Evolutionary conservation across 1,284 basidiomycete genomes (phyloP), one percentile per base, ranked within the genome.

Genomic region (Entoloma clypeatum): DNA sequence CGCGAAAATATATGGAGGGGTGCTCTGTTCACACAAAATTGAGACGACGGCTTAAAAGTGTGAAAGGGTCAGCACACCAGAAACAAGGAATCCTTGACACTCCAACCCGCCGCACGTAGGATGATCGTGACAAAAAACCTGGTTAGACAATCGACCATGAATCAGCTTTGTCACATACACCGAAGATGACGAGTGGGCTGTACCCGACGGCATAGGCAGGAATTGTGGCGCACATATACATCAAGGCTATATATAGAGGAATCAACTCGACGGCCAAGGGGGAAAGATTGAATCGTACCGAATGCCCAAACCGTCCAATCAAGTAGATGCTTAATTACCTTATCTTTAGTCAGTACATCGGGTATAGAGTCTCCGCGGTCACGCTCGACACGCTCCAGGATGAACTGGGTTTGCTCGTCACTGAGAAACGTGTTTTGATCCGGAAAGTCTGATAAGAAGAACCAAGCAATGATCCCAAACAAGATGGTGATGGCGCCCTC

Each of bases 261-360:
- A 16, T 48, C 16, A 50, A 28, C 25, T 31, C 10, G 23, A 16
- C 40, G 13, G 39, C 35, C 37, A 11, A 47, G 39, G 26, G 22
- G 37, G 30, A 21, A 14, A 27, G 26, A 18, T 23, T 31, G 1
- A 39, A 11, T 38, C 55, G 43, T 48, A 67, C 69, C 62, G 46
- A 65, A 67, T 16, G 61, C 60, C 67, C 68, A 70, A n/a, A 70
- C 52, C 42, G 62, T 70, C 71, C 71, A 73, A 51, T 73, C 71
- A 18, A 53, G 49, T 4, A 71, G 49, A 38, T 70, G 63, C 10
- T 44, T 38, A 14, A 65, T 16, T n/a, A 71, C 47, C 43, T 71
- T 72, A 23, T 51, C 41, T 33, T 47, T 39, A n/a, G 67, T 64
- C 28, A 71, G 48, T 4, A 45, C 29, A 47, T 73, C 72, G 32